Evolutionary conservation across 1,284 basidiomycete genomes (phyloP).

Genomic region (Leccinum subfulvum): DNA sequence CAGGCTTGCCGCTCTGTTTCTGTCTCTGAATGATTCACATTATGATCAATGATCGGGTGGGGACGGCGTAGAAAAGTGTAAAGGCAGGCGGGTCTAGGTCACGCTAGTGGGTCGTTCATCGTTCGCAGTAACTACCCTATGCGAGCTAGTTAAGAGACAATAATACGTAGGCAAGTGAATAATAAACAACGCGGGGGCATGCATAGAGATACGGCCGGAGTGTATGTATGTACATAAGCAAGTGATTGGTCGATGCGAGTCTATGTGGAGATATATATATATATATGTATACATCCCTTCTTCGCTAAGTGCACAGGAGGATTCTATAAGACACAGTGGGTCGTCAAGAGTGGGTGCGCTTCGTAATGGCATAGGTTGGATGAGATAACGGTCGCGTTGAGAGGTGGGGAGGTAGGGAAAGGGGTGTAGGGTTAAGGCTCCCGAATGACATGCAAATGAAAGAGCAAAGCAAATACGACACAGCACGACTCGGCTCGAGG

Average conservation of each 20-base stretch:
- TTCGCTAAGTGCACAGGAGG: neutral
- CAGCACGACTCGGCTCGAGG: neutral
- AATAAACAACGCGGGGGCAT: neutral
- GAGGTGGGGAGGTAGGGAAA: neutral
- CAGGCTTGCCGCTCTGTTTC: neutral
- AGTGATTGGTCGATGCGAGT: neutral
- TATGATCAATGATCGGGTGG: neutral
- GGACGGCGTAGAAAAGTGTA: neutral
- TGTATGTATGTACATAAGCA: neutral
- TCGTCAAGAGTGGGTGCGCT: neutral
- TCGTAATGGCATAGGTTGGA: neutral
- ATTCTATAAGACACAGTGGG: conserved; percentile 16
- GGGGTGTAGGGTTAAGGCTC: neutral
- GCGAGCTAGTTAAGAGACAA: conserved; percentile 3
- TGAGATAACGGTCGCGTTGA: neutral
- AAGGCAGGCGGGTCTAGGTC: neutral
- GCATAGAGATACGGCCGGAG: neutral
- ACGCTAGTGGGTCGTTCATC: neutral
- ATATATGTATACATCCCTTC: conserved; percentile 7
- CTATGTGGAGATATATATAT: neutral
- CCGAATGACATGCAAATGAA: neutral
- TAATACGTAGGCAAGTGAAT: neutral
- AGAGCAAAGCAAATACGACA: neutral
- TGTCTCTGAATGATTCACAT: neutral
- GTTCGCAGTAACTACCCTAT: conserved; percentile 14